phyloP scores from a whole-genome alignment of 1,284 basidiomycete species.

The Apiotrichum porosum region DNA sequence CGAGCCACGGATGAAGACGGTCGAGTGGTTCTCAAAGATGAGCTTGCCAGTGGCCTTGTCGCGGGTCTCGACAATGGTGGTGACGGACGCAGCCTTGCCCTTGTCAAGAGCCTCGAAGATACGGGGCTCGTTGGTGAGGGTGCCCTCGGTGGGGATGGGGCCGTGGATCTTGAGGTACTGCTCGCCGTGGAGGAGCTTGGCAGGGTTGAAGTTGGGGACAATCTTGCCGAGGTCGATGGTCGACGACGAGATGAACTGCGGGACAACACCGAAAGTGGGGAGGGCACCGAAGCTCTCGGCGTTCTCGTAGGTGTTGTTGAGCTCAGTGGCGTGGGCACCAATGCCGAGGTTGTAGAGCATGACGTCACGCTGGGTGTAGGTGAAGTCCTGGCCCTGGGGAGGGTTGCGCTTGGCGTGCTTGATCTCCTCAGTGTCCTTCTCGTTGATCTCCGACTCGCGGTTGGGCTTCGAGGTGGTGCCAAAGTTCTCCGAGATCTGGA shows the following conservation, averaged over 20 bases:
- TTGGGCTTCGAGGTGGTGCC: slow-evolving; percentile 60
- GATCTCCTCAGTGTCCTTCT: slow-evolving; percentile 80
- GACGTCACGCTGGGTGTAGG: slow-evolving; percentile 82
- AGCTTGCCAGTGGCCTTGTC: slow-evolving; percentile 73
- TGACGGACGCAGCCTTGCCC: slow-evolving; percentile 88
- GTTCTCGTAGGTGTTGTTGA: slow-evolving; percentile 87
- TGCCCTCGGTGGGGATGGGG: slow-evolving; percentile 79
- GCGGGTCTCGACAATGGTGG: slow-evolving; percentile 68
- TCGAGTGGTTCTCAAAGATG: slow-evolving; percentile 89
- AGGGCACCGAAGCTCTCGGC: slow-evolving; percentile 77
- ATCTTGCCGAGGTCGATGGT: slow-evolving; percentile 72
- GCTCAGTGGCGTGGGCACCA: slow-evolving; percentile 88
- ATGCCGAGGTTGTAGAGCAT: slow-evolving; percentile 94
- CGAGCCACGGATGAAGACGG: slow-evolving; percentile 86
- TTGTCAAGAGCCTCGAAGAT: slow-evolving; percentile 51
- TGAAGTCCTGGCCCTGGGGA: slow-evolving; percentile 59
- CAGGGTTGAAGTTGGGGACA: slow-evolving; percentile 84
- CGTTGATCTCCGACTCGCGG: slow-evolving; percentile 63
- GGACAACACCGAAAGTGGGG: slow-evolving; percentile 93
- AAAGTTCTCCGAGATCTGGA: slow-evolving; percentile 77
- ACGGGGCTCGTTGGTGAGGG: slow-evolving; percentile 69
- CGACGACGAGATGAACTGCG: slow-evolving; percentile 71
- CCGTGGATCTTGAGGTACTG: slow-evolving; percentile 88
- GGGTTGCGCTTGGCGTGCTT: slow-evolving; percentile 69
- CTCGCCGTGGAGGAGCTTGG: slow-evolving; percentile 96